Evolutionary conservation across 768 basidiomycete genomes (phyloP), one percentile per base, ranked within the genome.

Genomic region (Podaxis sp.): DNA sequence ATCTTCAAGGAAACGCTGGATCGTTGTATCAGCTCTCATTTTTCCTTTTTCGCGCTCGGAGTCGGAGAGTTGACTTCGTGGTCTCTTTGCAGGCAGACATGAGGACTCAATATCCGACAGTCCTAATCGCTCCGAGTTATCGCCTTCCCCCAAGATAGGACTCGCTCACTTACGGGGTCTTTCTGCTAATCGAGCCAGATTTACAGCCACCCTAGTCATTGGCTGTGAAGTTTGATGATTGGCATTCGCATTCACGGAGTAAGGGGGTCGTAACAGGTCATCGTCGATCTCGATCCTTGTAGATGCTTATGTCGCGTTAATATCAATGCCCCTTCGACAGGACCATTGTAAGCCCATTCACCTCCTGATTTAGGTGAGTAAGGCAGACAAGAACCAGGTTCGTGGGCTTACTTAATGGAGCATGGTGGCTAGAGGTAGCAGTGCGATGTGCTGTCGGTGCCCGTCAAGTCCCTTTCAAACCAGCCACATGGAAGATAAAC

Each of bases 31-130:
- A 12, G 67, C 75, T 63, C 76, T 82, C 61, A 67, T 72, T 68
- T 85, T 86, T 15, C 79, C 80, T 72, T 82, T 85, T 64, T 74
- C 76, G 64, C 68, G 62, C 57, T 12, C 51, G 57, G 33, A 59
- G 67, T 22, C n/a, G 64, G 58, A 29, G 63, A 2, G 65, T 63
- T 53, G 19, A 51, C 59, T 38, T 38, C 57, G 65, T 17, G 54
- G 56, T 55, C 65, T 66, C 63, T 71, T 72, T 37, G 19, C 46
- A 12, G 66, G 60, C 8, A 58, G 36, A 40, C 53, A 59, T 12
- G 64, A 65, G 50, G 55, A 25, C 61, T 55, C 54, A 13, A 40
- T 55, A 24, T n/a, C 22, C 33, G n/a, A 19, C 11, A 17, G 33
- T 19, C 12, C 54, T 55, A 40, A 37, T 37, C 17, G 36, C 33